Percentiles rank a stretch among this genome's conserved stretches.
Evolutionary conservation across 2,329 filamentous ascomycete species (phyloP).

Genomic region (Anthostomella pinea): DNA sequence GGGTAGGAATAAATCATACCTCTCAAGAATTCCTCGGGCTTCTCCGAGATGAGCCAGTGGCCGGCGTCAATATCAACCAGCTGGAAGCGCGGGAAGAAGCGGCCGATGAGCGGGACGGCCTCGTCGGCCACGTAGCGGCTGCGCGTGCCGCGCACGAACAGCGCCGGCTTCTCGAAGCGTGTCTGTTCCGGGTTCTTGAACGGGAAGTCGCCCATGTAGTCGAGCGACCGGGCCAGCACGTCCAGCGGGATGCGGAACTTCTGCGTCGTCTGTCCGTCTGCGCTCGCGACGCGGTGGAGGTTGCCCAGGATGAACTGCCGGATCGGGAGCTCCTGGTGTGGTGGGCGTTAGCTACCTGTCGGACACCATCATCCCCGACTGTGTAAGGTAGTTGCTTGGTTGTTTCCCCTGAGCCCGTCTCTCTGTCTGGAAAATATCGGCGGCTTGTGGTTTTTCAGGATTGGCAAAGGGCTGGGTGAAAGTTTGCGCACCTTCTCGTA

Average conservation of each 20-base stretch:
- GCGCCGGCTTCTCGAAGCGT: slow-evolving; percentile 71
- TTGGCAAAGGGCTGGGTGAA: neutral
- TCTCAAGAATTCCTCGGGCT: slow-evolving; percentile 73
- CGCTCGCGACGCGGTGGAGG: slow-evolving; percentile 60
- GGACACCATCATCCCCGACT: no score
- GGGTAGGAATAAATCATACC: slow-evolving; percentile 49
- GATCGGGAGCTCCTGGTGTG: slow-evolving; percentile 62
- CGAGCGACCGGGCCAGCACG: slow-evolving; percentile 64
- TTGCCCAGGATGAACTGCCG: slow-evolving; percentile 93
- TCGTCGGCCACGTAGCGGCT: slow-evolving; percentile 82
- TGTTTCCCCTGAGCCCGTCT: no score
- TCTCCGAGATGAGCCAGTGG: slow-evolving; percentile 89
- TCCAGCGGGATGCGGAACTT: slow-evolving; percentile 79
- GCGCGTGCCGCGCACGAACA: slow-evolving; percentile 76
- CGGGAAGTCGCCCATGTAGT: slow-evolving; percentile 84
- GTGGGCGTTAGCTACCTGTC: neutral
- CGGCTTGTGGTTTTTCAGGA: slow-evolving; percentile 6
- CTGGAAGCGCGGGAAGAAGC: slow-evolving; percentile 77
- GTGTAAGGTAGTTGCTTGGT: no score
- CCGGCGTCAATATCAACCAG: slow-evolving; percentile 73
- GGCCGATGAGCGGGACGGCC: slow-evolving; percentile 71
- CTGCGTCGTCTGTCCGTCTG: slow-evolving; percentile 40
- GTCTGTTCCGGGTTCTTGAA: slow-evolving; percentile 68
- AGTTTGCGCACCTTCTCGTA: slow-evolving; percentile 61
- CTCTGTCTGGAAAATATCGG: slow-evolving; percentile 5